Evolutionary conservation across 768 basidiomycete species (phyloP).

Genomic region (Phylloporus sp.): DNA sequence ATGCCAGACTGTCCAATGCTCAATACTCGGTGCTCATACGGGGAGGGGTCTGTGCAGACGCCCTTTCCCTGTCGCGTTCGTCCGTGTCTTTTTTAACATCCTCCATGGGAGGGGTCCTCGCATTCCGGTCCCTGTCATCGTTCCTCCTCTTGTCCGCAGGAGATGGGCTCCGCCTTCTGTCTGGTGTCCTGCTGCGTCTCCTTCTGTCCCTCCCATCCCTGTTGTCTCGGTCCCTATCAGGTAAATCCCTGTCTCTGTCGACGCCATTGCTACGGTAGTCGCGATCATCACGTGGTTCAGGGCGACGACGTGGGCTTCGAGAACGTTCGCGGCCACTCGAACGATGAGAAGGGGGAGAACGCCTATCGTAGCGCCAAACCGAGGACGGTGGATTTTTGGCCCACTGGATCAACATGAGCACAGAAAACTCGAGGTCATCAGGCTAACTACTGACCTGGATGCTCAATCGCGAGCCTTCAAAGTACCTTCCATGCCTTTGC

Average conservation of each 20-base stretch:
- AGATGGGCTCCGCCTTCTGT: constrained; percentile 43
- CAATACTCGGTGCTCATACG: constrained; percentile 48
- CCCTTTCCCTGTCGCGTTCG: constrained; percentile 52
- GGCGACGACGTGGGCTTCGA: constrained; percentile 50
- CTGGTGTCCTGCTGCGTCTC: constrained; percentile 49
- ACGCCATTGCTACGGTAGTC: constrained; percentile 36
- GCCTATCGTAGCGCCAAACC: constrained; percentile 74
- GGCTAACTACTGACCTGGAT: constrained; percentile 54
- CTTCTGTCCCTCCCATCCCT: constrained; percentile 44
- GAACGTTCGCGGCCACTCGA: constrained; percentile 44
- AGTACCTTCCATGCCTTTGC: constrained; percentile 67
- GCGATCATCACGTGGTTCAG: constrained; percentile 36
- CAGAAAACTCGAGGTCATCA: neutral
- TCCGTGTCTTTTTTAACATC: constrained; percentile 40
- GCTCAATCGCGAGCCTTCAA: constrained; percentile 71
- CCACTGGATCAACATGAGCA: constrained; percentile 47
- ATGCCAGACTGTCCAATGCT: too few relatives aligned
- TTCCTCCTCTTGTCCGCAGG: constrained; percentile 37
- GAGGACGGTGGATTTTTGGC: constrained; percentile 80
- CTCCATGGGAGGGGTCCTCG: constrained; percentile 48
- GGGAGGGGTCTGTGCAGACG: constrained; percentile 51
- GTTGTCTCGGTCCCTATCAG: constrained; percentile 33
- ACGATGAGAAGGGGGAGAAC: constrained; percentile 43
- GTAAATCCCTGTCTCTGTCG: constrained; percentile 32
- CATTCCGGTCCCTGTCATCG: constrained; percentile 46